Evolutionary conservation across 192 early-diverging fungal species (phyloP), one percentile per base, ranked within the genome.

Genomic region (Coemansia brasiliensis): DNA sequence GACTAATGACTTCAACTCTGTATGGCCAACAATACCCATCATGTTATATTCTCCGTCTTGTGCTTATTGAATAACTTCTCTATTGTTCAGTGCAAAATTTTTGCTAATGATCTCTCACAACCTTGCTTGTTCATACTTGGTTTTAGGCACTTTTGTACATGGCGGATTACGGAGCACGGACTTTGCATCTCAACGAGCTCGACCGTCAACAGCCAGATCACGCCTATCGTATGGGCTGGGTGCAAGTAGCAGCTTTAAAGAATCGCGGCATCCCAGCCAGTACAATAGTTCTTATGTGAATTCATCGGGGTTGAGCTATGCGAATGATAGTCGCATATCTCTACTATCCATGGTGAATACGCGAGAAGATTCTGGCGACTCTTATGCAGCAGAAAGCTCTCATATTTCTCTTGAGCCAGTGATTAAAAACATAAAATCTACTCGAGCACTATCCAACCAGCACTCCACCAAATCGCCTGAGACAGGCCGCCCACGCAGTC

Each of bases 271-370:
- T 12, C 17, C 40, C 32, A 43, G 38, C 56, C 16, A 20, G 6
- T 59, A 66, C 42, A 58, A 26, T 45, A 41, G 42, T 20, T 55
- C 69, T 16, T 72, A 71, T 18, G 39, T 67, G 55, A 51, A 57
- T 17, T 53, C 62, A 18, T 45, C 63, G 18, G 57, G 45, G 5
- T 41, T 43, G 13, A 41, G 42, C 20, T 52, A 56, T 20, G 55
- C 27, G 26, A 72, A 62, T 50, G 69, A 65, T 55, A 79, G 75
- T 39, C 61, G 69, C 9, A 57, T 72, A 32, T 79, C 75, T 5
- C 49, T 79, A 20, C 52, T 79, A 25, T 79, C 75, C 10, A 72
- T 79, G 75, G 62, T 41, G 5, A 61, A 57, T 22, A 16, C 56
- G 2, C 59, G 49, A n/a, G 74, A 67, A 10, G 65, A 59, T 9